Percentiles rank a stretch among this genome's conserved stretches.
Evolutionary conservation across 768 basidiomycete genomes (phyloP).

Genomic region (Tremella mesenterica): DNA sequence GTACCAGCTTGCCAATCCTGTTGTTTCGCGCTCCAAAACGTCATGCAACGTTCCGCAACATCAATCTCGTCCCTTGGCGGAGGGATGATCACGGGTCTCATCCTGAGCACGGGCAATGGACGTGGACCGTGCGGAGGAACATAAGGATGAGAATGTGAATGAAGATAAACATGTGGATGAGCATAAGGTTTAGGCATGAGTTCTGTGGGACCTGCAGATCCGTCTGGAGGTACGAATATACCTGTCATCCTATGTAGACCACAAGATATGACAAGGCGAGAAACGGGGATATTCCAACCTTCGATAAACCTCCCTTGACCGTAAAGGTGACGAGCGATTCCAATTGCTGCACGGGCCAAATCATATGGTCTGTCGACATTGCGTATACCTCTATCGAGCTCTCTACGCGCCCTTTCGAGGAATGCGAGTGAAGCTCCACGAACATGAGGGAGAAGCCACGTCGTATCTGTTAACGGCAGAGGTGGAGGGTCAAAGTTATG

Average conservation of each 20-base stretch:
- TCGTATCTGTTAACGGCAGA: slow-evolving; percentile 4
- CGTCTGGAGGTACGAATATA: slow-evolving; percentile 13
- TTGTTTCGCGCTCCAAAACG: slow-evolving; percentile 41
- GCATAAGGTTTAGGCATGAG: slow-evolving; percentile 21
- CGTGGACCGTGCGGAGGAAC: not conserved
- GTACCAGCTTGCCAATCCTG: slow-evolving; percentile 34
- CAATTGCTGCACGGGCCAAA: slow-evolving; percentile 31
- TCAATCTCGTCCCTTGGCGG: slow-evolving; percentile 37
- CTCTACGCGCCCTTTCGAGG: slow-evolving; percentile 26
- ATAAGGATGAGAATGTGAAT: slow-evolving; percentile 1
- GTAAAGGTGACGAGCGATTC: slow-evolving; percentile 32
- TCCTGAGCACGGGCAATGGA: slow-evolving; percentile 11
- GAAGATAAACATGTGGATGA: slow-evolving; percentile 14
- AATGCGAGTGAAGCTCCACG: slow-evolving; percentile 9
- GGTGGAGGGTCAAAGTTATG: not conserved
- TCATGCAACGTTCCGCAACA: slow-evolving; percentile 31
- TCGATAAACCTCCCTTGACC: slow-evolving; percentile 35
- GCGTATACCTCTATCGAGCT: slow-evolving; percentile 31
- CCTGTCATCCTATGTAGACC: slow-evolving; percentile 38
- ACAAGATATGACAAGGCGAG: slow-evolving; percentile 30
- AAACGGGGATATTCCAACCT: slow-evolving; percentile 35
- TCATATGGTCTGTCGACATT: slow-evolving; percentile 36
- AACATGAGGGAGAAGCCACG: slow-evolving; percentile 18
- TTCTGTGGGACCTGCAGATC: slow-evolving; percentile 4
- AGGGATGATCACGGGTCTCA: slow-evolving; percentile 35